Base-by-base conservation (phyloP, 495 filamentous ascomycete genomes). In the Aspergillus sclerotiicarbonarius region DNA sequence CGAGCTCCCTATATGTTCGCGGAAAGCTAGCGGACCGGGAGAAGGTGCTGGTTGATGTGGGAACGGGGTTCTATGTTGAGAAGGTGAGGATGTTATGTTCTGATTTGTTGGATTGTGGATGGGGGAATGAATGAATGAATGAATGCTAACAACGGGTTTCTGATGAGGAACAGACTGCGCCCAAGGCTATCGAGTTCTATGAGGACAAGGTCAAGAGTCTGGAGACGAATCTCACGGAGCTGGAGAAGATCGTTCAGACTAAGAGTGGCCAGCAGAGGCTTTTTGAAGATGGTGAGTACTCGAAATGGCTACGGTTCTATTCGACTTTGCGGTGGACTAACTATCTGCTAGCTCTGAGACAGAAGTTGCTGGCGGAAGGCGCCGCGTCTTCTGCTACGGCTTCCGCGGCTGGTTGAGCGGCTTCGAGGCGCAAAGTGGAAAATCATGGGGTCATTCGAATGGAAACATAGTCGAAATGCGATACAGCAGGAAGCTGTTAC, bases 61-160 rank as follows among this genome's bases (percentile, higher is more conserved):
- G 94, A 15, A 98, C 94, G 1, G 94, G 94, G 3, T 98, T 94
- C 70, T 97, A 90, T 70, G 89, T 98, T 55, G 94, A 98, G 76
- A 98, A 98, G 83, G 88, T 89, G 58, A 39, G 67, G 33, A 20
- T n/a, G 16, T 20, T 31, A 52, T 13, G 18, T 16, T 21, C 10
- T 51, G 21, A 21, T 51, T 58, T 51, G 44, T 8, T 20, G 37
- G 47, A 19, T 4, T 2, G 54, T 45, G n/a, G 30, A 8, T 59
- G 43, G 12, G n/a, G 51, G 19, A 8, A 30, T 21, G n/a, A 2
- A 4, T 30, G 21, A 3, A 20, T 6, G 2, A 15, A 18, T 10
- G 8, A 19, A 29, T 31, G 47, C 25, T 50, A 13, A n/a, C 5
- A 13, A 3, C 1, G 21, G 13, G 33, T 9, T n/a, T 52, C n/a